Percentiles rank a stretch among this genome's conserved stretches.
Evolutionary conservation across 2,329 filamentous ascomycete genomes (phyloP).

Genomic region (Aspergillus sp.): DNA sequence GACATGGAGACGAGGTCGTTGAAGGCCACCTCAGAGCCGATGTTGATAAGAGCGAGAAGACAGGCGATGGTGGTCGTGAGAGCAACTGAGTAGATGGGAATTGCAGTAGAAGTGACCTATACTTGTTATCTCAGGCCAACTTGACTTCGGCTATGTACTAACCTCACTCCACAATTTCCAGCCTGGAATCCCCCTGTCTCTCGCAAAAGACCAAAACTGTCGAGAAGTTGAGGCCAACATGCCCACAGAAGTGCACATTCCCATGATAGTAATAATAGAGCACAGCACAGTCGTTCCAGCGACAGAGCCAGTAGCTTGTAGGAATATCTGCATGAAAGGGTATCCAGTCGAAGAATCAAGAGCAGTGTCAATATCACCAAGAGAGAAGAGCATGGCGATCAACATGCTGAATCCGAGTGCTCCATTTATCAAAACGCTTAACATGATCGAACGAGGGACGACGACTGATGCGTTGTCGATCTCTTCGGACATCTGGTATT

Average conservation of each 20-base stretch:
- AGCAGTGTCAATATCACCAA: slow-evolving; percentile 28
- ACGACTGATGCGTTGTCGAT: slow-evolving; percentile 31
- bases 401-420: slow-evolving; percentile 32
- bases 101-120: slow-evolving; percentile 13
- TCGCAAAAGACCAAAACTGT: slow-evolving; percentile 24
- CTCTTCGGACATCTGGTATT: slow-evolving; percentile 34
- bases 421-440: slow-evolving; percentile 32
- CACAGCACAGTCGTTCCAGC: slow-evolving; percentile 21
- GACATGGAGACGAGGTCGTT: slow-evolving; percentile 31
- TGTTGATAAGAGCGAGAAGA: slow-evolving; percentile 29
- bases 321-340: slow-evolving; percentile 31
- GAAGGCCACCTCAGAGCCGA: slow-evolving; percentile 26
- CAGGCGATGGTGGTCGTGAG: slow-evolving; percentile 23
- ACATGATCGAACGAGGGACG: slow-evolving; percentile 33
- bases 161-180: slow-evolving; percentile 25
- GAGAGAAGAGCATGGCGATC: slow-evolving; percentile 34
- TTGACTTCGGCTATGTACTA: background rate
- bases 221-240: slow-evolving; percentile 43
- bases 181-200: slow-evolving; percentile 21
- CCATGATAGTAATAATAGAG: slow-evolving; percentile 24
- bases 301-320: slow-evolving; percentile 23
- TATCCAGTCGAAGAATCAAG: slow-evolving; percentile 24
- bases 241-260: slow-evolving; percentile 27
- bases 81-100: slow-evolving; percentile 21
- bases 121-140: slow-evolving; percentile 10